Conservation (phyloP, 202 grass and related monocot species). For the Tripidium arundinaceum region DNA sequence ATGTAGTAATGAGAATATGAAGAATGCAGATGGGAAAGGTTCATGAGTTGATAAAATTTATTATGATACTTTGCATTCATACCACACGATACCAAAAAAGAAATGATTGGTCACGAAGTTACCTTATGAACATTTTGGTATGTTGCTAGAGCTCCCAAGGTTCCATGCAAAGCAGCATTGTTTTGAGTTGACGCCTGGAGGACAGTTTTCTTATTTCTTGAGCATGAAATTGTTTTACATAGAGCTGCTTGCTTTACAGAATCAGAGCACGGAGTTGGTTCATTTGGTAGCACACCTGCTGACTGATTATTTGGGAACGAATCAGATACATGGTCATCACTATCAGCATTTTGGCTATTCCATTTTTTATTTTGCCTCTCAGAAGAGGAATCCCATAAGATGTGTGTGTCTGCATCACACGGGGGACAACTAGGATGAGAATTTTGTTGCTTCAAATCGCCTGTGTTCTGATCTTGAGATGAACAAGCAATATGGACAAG, state of each 20-base stretch:
- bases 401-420: conserved; percentile 8
- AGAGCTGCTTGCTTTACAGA: conserved; percentile 23
- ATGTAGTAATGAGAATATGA: conserved; percentile 10
- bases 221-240: conserved; percentile 26
- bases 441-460: conserved; percentile 19
- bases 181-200: conserved; percentile 28
- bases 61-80: conserved; percentile 1
- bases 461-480: conserved; percentile 22
- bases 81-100: not conserved
- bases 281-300: conserved; percentile 19
- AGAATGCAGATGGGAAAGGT: conserved; percentile 7
- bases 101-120: conserved; percentile 4
- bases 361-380: conserved; percentile 37
- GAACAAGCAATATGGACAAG: conserved; percentile 30
- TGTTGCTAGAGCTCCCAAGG: conserved; percentile 15
- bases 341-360: conserved; percentile 31
- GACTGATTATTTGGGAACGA: conserved; percentile 31
- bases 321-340: conserved; percentile 37
- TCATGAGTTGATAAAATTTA: not conserved
- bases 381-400: conserved; percentile 32
- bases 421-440: conserved; percentile 17
- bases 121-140: conserved; percentile 46
- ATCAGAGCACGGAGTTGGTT: conserved; percentile 13
- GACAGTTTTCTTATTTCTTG: conserved; percentile 38
- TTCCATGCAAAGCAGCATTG: conserved; percentile 27